Conservation (phyloP, 2,329 filamentous ascomycete species). For the Fusarium caatingaense region DNA sequence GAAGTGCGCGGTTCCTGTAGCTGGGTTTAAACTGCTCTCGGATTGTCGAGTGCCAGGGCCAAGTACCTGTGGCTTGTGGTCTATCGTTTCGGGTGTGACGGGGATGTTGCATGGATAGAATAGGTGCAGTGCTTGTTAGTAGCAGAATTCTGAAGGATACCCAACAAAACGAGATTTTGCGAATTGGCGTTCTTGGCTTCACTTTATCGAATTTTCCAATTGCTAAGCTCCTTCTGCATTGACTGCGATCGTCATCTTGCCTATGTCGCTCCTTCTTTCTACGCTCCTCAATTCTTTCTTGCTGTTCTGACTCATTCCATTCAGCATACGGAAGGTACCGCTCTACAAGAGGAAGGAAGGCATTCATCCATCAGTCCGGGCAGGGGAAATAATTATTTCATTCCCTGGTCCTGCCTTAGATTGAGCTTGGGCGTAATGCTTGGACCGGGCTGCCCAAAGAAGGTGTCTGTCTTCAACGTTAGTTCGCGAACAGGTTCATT, state of each 20-base stretch:
- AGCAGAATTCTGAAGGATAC: conserved; percentile 1
- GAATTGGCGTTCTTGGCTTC: conserved; percentile 7
- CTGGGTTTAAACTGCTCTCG: conserved; percentile 31
- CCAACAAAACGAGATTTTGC: not conserved
- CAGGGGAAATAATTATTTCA: not conserved
- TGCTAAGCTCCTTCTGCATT: conserved; percentile 13
- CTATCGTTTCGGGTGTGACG: conserved; percentile 42
- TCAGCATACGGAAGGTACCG: not conserved
- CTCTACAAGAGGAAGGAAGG: not conserved
- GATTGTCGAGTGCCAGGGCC: not conserved
- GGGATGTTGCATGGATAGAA: conserved; percentile 16
- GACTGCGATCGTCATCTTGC: conserved; percentile 2
- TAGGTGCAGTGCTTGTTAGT: not conserved
- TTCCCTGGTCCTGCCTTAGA: conserved; percentile 7
- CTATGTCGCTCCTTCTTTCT: not conserved
- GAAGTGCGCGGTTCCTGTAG: conserved; percentile 27
- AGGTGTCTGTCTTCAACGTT: conserved; percentile 14
- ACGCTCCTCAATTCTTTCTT: not conserved
- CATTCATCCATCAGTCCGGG: not conserved
- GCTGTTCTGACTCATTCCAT: not conserved
- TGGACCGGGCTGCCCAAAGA: not conserved
- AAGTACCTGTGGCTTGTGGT: conserved; percentile 32
- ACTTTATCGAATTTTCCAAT: conserved; percentile 2
- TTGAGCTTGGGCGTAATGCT: conserved; percentile 2
- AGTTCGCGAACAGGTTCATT: conserved; percentile 21